Base-by-base conservation (phyloP, 225 moss, liverwort and hornwort species). In the Bryum argenteum region DNA sequence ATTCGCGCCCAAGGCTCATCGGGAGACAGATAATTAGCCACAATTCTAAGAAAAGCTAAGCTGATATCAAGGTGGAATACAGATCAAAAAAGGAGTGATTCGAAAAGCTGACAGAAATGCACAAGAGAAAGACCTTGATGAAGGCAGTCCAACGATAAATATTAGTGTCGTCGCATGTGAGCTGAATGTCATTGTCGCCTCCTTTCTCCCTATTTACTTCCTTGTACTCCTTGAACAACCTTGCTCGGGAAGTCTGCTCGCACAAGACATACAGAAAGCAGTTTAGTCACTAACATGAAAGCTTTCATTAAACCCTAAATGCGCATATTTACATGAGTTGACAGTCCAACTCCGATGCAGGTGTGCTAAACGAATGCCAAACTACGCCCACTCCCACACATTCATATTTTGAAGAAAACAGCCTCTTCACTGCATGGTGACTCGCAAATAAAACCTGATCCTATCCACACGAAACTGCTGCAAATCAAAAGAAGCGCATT, bases 111-210 rank as follows among this genome's bases (percentile, higher is more conserved):
- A 61, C 33, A 59, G 47, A 19, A 41, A 22, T 61, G 37, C 43
- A 54, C 59, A 42, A 33, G 53, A 54, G 51, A 63, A 76, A 19
- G 19, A 87, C 87, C 87, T 94, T 97, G 69, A 97, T 97, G 45
- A 88, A 90, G 20, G 94, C 94, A 77, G 91, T 94, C 97, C 97
- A 97, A 17, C 97, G 89, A 77, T 94, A 94, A 42, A 97, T 97
- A 71, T 97, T 97, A 62, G 85, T 90, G 51, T 97, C 97, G 62
- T 97, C 93, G 61, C 97, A 97, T 60, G 91, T 79, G 22, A 97
- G 88, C 77, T 90, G 94, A 75, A 97, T 97, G 73, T 97, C 97
- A 41, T 70, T 80, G 67, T 97, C 97, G 23, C 90, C 94, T 66
- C 91, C 91, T 85, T 90, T 84, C 74, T 97, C 97, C 66, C 90